phyloP scores from a whole-genome alignment of 371 early-diverging fungal species.

The Mycotypha africana region DNA sequence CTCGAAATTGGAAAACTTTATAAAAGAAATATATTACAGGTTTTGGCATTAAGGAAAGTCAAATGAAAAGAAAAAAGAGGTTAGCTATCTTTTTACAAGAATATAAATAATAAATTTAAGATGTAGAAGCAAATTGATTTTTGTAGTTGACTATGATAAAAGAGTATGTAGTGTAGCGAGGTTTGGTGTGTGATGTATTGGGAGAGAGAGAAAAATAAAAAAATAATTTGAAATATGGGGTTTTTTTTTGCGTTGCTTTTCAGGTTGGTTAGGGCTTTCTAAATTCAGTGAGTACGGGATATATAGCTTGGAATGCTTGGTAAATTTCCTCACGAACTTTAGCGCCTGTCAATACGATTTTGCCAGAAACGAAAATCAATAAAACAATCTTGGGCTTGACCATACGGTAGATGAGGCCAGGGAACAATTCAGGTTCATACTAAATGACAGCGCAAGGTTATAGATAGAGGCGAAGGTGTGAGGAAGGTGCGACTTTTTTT shows the following conservation, averaged over 20 bases:
- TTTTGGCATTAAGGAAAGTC: too few relatives aligned
- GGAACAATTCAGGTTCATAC: constrained; percentile 99
- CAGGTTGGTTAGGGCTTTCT: constrained; percentile 57
- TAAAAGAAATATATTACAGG: too few relatives aligned
- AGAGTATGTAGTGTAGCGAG: too few relatives aligned
- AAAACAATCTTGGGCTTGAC: constrained; percentile 99
- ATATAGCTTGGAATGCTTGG: constrained; percentile 99
- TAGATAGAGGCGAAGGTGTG: background rate
- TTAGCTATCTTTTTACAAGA: constrained; percentile 3
- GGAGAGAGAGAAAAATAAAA: too few relatives aligned
- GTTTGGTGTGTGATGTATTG: background rate
- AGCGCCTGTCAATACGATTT: constrained; percentile 99
- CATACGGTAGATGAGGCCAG: constrained; percentile 99
- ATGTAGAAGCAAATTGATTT: background rate
- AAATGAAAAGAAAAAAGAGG: too few relatives aligned
- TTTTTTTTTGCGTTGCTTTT: background rate
- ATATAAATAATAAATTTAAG: too few relatives aligned
- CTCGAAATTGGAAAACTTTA: too few relatives aligned
- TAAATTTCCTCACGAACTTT: constrained; percentile 99
- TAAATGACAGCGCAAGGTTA: too few relatives aligned
- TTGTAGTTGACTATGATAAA: background rate
- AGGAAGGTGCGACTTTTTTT: background rate
- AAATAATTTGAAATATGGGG: background rate
- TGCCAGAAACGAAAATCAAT: constrained; percentile 99
- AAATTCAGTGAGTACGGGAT: constrained; percentile 96